Base-by-base conservation (phyloP, 2,329 filamentous ascomycete species). In the Phyllosticta citrichinensis region DNA sequence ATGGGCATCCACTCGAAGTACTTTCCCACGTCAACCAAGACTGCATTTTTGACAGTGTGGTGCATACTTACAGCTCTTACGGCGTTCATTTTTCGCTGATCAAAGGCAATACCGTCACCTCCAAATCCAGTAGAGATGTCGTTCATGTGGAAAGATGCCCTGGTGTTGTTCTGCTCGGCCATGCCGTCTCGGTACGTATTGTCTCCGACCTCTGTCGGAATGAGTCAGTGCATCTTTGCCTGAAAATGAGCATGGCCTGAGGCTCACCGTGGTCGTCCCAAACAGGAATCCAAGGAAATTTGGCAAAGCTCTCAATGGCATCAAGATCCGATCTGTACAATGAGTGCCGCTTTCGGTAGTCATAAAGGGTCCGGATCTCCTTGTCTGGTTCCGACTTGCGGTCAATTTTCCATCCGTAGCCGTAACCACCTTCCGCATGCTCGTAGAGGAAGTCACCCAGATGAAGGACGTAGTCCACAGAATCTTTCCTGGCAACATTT, bases 251-350 rank as follows among this genome's bases (percentile, higher is more conserved):
- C 56, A 52, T 56, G 47, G 54, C 53, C 60, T 40, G 5, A 27
- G 57, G 75, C 62, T 66, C 25, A 69, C 68, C 82, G 65, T 85
- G 83, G 64, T 85, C 83, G 67, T 87, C 84, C 83, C 83, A 87
- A 2, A 84, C 80, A 4, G 73, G 70, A 9, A 77, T 77, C 75
- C 75, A 77, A 1, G 75, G 67, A 55, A 72, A 77, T n/a, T 71
- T 66, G 52, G 73, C 71, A 58, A 76, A 74, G 22, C 70, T 74
- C 2, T 72, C 68, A 22, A 73, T 65, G 2, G 77, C 66, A 62
- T 77, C 76, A 6, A 71, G 65, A 62, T 77, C 76, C 3, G 74
- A 74, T 6, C 75, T 70, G 61, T 77, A 72, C 3, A 70, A 73
- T 1, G 73, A 74, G 33, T 75, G 67, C n/a, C 76, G 68, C 57